Conservation (phyloP, 129 eudicot species). For the Escallonia herrerae region DNA sequence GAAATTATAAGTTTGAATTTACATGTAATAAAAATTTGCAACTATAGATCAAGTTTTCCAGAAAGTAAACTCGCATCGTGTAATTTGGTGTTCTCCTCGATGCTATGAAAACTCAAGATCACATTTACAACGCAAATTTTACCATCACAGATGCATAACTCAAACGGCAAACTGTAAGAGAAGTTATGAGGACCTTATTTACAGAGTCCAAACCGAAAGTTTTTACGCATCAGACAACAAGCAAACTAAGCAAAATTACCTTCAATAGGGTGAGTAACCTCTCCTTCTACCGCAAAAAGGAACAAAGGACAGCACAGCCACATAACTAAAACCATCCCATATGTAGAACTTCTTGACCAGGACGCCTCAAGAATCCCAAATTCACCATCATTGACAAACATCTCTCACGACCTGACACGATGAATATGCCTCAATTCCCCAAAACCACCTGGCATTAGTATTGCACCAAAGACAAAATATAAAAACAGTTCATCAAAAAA, state of each 20-base stretch:
- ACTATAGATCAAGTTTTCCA: background rate
- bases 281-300: slow-evolving; percentile 37
- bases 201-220: background rate
- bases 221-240: background rate
- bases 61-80: background rate
- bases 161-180: background rate
- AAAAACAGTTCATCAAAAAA: background rate
- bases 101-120: background rate
- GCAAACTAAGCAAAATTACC: slow-evolving; percentile 25
- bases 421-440: slow-evolving; percentile 9
- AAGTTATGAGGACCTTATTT: background rate
- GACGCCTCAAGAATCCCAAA: slow-evolving; percentile 27
- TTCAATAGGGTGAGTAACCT: slow-evolving; percentile 56
- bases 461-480: slow-evolving; percentile 9
- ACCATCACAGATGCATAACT: background rate
- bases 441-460: slow-evolving; percentile 19
- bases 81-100: too few relatives aligned
- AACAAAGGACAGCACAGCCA: slow-evolving; percentile 30
- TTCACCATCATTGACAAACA: slow-evolving; percentile 16
- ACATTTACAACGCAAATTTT: background rate
- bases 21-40: too few relatives aligned
- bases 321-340: slow-evolving; percentile 19
- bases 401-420: slow-evolving; percentile 16
- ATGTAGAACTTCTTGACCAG: slow-evolving; percentile 11
- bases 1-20: too few relatives aligned